phyloP scores from a whole-genome alignment of 768 basidiomycete species.

The Guyanaporus albipodus region DNA sequence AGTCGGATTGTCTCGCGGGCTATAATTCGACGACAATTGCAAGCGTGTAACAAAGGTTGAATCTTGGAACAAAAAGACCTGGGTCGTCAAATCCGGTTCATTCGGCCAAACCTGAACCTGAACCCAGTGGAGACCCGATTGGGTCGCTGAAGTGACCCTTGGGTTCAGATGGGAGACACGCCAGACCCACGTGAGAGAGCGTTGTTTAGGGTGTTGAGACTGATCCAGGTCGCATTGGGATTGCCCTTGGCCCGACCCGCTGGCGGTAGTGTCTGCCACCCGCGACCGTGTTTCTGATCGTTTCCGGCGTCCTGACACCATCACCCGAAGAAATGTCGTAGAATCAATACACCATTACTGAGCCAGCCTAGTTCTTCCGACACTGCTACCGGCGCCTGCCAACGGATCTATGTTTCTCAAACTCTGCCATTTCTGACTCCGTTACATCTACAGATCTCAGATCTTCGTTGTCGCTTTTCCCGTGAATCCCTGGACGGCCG shows the following conservation, averaged over 20 bases:
- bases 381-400: constrained; percentile 16
- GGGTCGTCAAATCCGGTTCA: constrained; percentile 15
- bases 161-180: constrained; percentile 24
- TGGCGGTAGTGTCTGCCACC: too few species aligned
- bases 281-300: constrained; percentile 23
- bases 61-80: constrained; percentile 15
- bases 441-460: constrained; percentile 31
- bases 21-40: constrained; percentile 6
- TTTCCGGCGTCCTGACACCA: constrained; percentile 10
- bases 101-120: constrained; percentile 11
- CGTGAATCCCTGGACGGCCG: constrained; percentile 33
- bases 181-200: constrained; percentile 25
- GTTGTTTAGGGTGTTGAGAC: constrained; percentile 17
- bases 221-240: constrained; percentile 7
- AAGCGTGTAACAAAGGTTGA: constrained; percentile 11
- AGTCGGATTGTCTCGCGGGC: neutral
- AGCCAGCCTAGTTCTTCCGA: constrained; percentile 24
- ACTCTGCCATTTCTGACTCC: constrained; percentile 22
- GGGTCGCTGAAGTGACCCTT: constrained; percentile 3
- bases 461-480: constrained; percentile 25
- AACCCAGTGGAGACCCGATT: constrained; percentile 11
- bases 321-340: constrained; percentile 8
- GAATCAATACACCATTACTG: constrained; percentile 5
- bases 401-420: constrained; percentile 33
- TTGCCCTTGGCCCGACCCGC: constrained; percentile 14